Base-by-base conservation (phyloP, 1,284 basidiomycete genomes). In the Termitomyces sp. region DNA sequence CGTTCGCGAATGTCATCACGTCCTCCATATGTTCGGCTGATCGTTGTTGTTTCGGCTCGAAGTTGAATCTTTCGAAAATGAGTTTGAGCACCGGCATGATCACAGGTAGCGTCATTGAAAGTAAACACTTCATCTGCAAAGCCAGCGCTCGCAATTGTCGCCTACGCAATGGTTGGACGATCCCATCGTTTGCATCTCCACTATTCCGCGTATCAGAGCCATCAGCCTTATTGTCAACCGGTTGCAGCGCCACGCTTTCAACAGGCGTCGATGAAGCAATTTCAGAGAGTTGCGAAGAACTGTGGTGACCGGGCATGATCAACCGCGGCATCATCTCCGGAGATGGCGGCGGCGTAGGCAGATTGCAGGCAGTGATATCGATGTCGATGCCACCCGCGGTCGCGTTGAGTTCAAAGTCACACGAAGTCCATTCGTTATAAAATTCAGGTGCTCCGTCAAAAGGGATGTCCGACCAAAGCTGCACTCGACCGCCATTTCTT, bases 381-480 rank as follows among this genome's bases (percentile, higher is more conserved):
- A 49, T 28, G 31, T 35, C 24, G 19, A 8, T 40, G 47, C 59
- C 10, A 5, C 24, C 4, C 13, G 47, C 11, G 5, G 31, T 9
- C 26, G 42, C 42, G 43, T 30, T 37, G 49, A 18, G 54, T 47
- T 59, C 49, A 49, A 78, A 76, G 49, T 71, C 67, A n/a, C 68
- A 59, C 41, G 67, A 70, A n/a, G 61, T 60, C 78, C 77, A 78
- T 52, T 66, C 59, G 39, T 67, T 66, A 19, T 61, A 54, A 5
- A 28, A n/a, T 35, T 31, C 39, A 14, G n/a, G 21, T 16, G n/a
- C 6, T 13, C 61, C 63, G 10, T 58, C 58, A 40, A 56, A 53
- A 31, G 71, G 70, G 19, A 76, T 62, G 56, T 79, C 65, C 10
- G 76, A 74, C 76, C 76, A 80, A 1, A 78, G 62, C 60, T 79